Evolutionary conservation across 306 rosid genomes (phyloP).

Genomic region (Mimosa pudica): DNA sequence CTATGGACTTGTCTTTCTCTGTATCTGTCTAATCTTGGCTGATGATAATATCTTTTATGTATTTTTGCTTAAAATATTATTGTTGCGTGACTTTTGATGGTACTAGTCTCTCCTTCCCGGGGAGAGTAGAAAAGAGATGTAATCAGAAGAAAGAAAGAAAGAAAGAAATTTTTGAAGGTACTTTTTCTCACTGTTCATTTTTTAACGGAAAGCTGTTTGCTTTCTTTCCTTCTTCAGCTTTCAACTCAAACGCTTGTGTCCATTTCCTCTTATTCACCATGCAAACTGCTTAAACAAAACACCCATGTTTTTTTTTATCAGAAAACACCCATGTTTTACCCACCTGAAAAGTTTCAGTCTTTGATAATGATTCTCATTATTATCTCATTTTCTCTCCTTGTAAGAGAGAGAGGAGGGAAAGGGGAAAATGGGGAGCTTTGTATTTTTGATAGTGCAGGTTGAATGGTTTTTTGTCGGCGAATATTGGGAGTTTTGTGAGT

Average conservation of each 20-base stretch:
- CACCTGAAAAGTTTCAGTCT: conserved; percentile 2
- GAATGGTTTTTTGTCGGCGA: background rate
- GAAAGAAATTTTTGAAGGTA: conserved; percentile 24
- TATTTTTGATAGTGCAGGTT: conserved; percentile 10
- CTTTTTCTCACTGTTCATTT: conserved; percentile 40
- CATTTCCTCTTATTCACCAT: conserved; percentile 21
- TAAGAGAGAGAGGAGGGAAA: too few relatives aligned
- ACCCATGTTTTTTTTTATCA: background rate
- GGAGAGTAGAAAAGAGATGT: background rate
- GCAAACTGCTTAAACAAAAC: conserved; percentile 18
- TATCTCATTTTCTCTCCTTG: background rate
- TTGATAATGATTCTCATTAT: background rate
- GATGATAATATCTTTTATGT: background rate
- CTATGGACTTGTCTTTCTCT: background rate
- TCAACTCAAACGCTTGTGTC: conserved; percentile 17
- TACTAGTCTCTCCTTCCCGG: conserved; percentile 37
- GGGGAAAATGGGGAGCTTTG: background rate
- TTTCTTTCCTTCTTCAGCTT: background rate
- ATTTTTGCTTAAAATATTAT: background rate
- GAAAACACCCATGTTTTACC: background rate
- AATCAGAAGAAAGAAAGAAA: background rate
- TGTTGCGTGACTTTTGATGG: conserved; percentile 60
- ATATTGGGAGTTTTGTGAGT: background rate
- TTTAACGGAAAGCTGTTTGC: conserved; percentile 42
- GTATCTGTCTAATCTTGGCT: background rate